phyloP scores from a whole-genome alignment of 2,329 filamentous ascomycete species.

The Bipolaris victoriae region DNA sequence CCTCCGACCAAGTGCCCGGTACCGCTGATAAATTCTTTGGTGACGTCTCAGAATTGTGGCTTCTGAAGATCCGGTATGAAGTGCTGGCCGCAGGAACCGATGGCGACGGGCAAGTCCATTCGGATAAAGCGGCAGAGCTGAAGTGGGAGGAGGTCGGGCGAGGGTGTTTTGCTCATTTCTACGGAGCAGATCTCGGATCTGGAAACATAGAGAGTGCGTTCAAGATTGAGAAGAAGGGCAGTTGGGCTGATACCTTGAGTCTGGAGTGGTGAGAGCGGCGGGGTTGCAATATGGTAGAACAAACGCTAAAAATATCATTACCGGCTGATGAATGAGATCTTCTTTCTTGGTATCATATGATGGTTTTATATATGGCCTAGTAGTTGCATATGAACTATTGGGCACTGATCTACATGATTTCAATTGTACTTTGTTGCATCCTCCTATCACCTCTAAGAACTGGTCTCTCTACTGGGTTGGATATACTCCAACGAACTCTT shows the following conservation, averaged over 20 bases:
- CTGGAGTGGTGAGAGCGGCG: slow-evolving; percentile 40
- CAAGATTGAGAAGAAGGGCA: slow-evolving; percentile 56
- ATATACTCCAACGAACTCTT: too few species aligned
- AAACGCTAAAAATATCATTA: not conserved
- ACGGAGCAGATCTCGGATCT: slow-evolving; percentile 61
- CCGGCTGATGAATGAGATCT: not conserved
- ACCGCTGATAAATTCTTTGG: slow-evolving; percentile 47
- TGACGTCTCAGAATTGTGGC: slow-evolving; percentile 51
- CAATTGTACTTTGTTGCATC: too few species aligned
- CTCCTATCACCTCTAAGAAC: too few species aligned
- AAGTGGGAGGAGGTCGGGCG: slow-evolving; percentile 61
- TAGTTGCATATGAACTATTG: too few species aligned
- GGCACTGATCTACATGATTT: too few species aligned
- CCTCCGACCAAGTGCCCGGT: slow-evolving; percentile 55
- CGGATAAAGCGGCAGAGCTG: slow-evolving; percentile 40
- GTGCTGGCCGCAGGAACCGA: slow-evolving; percentile 46
- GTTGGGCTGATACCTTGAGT: slow-evolving; percentile 54
- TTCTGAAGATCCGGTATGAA: slow-evolving; percentile 61
- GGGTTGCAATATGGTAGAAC: not conserved
- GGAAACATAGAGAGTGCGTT: slow-evolving; percentile 58
- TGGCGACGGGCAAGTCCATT: slow-evolving; percentile 32
- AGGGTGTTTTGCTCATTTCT: slow-evolving; percentile 64
- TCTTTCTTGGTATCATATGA: not conserved
- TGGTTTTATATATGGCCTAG: not conserved
- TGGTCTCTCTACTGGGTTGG: too few species aligned